Percentiles rank a stretch among this genome's conserved stretches.
phyloP scores from a whole-genome alignment of 2,329 filamentous ascomycete genomes.

The Cryphonectria parasitica region DNA sequence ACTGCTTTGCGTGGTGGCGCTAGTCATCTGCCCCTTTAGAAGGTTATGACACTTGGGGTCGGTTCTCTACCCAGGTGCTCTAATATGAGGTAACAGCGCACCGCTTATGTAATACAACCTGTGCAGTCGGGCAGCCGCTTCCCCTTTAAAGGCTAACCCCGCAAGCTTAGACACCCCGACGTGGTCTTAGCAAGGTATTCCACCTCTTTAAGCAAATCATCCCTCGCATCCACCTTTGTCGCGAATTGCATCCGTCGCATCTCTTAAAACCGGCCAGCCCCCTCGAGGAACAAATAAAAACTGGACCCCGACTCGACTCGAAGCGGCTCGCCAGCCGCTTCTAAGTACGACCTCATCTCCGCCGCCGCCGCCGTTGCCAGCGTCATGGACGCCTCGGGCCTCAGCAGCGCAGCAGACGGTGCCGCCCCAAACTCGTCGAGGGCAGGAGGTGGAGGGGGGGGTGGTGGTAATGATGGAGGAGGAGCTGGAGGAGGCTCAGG shows the following conservation, averaged over 20 bases:
- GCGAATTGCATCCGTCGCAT: slow-evolving; percentile 30
- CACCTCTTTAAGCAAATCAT: slow-evolving; percentile 27
- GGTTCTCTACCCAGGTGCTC: not conserved
- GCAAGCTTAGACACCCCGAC: slow-evolving; percentile 9
- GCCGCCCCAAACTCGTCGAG: not conserved
- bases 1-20: not conserved
- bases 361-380: slow-evolving; percentile 23
- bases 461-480: not conserved
- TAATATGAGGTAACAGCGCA: not conserved
- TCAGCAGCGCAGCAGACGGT: slow-evolving; percentile 8
- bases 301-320: slow-evolving; percentile 16
- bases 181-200: slow-evolving; percentile 20
- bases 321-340: not conserved
- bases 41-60: slow-evolving; percentile 9
- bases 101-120: slow-evolving; percentile 19
- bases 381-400: slow-evolving; percentile 21
- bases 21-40: not conserved
- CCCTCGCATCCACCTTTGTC: slow-evolving; percentile 16
- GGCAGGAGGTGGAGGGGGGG: not conserved
- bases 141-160: slow-evolving; percentile 21
- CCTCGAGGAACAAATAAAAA: slow-evolving; percentile 25
- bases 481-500: not conserved
- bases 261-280: slow-evolving; percentile 13
- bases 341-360: slow-evolving; percentile 18
- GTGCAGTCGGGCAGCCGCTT: not conserved